Conservation (phyloP, 495 filamentous ascomycete genomes). For the Talaromyces trachyspermus region DNA sequence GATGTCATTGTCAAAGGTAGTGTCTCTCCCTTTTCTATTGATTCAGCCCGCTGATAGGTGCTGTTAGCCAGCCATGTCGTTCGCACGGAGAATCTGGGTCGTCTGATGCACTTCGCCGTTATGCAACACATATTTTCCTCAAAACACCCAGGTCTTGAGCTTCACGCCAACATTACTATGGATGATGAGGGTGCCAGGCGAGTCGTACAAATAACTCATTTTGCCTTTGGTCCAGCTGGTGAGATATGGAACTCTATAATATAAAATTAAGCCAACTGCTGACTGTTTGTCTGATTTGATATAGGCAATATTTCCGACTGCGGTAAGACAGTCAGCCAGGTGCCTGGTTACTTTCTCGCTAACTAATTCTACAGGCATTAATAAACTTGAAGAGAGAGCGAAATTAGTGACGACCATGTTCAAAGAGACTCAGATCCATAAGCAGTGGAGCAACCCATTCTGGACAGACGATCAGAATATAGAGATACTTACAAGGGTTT, state of each 20-base stretch:
- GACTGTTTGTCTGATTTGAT: background rate
- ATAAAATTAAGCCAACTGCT: no score
- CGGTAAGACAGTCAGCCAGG: constrained; percentile 4
- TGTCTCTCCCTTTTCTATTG: background rate
- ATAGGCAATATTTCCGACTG: constrained; percentile 9
- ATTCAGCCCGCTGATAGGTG: background rate
- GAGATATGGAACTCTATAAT: constrained; percentile 2
- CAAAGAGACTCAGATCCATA: background rate
- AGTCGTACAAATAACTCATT: constrained; percentile 1
- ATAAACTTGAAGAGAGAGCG: background rate
- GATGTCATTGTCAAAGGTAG: constrained; percentile 12
- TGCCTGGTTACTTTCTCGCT: background rate
- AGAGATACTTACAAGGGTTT: background rate
- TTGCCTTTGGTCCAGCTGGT: constrained; percentile 17
- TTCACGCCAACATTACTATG: constrained; percentile 2
- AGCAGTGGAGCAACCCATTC: background rate
- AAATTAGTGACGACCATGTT: background rate
- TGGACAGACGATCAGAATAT: background rate
- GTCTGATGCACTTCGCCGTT: constrained; percentile 9
- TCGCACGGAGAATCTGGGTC: constrained; percentile 5
- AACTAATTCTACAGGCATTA: background rate
- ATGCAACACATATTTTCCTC: constrained; percentile 6
- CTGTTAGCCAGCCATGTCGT: constrained; percentile 8
- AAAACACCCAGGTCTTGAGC: constrained; percentile 8
- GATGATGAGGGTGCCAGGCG: constrained; percentile 7